Percentiles rank a stretch among this genome's conserved stretches.
Evolutionary conservation across 140 eudicot species (phyloP).

Genomic region (Stevia rebaudiana): DNA sequence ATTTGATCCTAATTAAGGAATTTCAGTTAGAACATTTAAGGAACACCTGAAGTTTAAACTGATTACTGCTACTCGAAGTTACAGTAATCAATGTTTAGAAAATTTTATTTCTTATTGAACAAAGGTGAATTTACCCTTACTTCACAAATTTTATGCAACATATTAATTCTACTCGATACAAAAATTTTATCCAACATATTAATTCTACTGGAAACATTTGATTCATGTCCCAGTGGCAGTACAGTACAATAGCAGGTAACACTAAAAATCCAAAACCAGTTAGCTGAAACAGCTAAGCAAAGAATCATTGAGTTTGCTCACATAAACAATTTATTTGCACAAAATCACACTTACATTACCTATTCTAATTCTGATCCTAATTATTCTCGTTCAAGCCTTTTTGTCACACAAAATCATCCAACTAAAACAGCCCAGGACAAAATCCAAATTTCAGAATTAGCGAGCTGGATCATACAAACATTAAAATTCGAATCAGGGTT

Average conservation of each 20-base stretch:
- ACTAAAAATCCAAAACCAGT: not conserved
- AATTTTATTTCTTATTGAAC: not conserved
- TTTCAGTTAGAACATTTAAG: not conserved
- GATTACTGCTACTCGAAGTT: not conserved
- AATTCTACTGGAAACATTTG: not conserved
- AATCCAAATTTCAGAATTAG: constrained; percentile 9
- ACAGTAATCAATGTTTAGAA: not conserved
- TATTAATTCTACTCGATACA: not conserved
- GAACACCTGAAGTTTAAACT: not conserved
- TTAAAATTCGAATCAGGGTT: no score
- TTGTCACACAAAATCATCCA: constrained; percentile 3
- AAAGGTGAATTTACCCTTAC: not conserved
- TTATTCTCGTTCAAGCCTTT: not conserved
- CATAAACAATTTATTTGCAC: constrained; percentile 3
- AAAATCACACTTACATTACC: constrained; percentile 11
- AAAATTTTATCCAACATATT: not conserved
- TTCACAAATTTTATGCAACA: not conserved
- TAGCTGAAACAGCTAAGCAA: not conserved
- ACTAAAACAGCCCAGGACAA: not conserved
- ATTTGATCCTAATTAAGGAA: not conserved
- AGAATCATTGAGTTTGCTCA: not conserved
- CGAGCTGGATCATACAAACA: not conserved
- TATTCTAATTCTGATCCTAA: not conserved
- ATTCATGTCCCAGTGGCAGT: constrained; percentile 4
- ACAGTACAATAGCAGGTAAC: not conserved